Evolutionary conservation across 2,329 filamentous ascomycete species (phyloP).

Genomic region (Penicillium sclerotiorum): DNA sequence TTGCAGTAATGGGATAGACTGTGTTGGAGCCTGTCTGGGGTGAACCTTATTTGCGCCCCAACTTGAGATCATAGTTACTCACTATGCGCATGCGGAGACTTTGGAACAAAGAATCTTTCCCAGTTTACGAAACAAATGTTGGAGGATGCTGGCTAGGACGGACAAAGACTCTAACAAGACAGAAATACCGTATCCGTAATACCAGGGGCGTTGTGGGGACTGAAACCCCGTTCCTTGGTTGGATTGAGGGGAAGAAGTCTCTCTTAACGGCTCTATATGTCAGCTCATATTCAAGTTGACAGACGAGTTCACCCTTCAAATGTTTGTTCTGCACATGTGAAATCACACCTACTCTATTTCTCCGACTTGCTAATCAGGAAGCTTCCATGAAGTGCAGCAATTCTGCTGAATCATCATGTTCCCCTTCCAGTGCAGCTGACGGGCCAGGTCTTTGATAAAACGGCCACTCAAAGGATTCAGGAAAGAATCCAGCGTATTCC

Average conservation of each 20-base stretch:
- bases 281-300: too few relatives aligned
- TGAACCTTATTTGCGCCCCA: neutral
- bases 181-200: neutral
- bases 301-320: too few relatives aligned
- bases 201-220: neutral
- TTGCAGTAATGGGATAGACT: neutral
- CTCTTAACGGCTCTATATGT: too few relatives aligned
- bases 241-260: too few relatives aligned
- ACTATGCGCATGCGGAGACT: neutral
- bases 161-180: neutral
- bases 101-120: neutral
- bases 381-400: neutral
- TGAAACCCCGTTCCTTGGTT: too few relatives aligned
- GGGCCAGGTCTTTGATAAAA: constrained; percentile 13
- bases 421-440: constrained; percentile 9
- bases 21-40: neutral
- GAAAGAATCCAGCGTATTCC: constrained; percentile 44
- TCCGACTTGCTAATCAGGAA: too few relatives aligned
- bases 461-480: constrained; percentile 29
- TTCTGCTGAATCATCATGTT: constrained; percentile 8
- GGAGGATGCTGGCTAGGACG: neutral
- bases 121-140: neutral
- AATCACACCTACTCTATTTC: too few relatives aligned
- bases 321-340: too few relatives aligned
- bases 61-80: neutral